Evolutionary conservation across 495 filamentous ascomycete genomes (phyloP).

Genomic region (Penicillium nucicola): DNA sequence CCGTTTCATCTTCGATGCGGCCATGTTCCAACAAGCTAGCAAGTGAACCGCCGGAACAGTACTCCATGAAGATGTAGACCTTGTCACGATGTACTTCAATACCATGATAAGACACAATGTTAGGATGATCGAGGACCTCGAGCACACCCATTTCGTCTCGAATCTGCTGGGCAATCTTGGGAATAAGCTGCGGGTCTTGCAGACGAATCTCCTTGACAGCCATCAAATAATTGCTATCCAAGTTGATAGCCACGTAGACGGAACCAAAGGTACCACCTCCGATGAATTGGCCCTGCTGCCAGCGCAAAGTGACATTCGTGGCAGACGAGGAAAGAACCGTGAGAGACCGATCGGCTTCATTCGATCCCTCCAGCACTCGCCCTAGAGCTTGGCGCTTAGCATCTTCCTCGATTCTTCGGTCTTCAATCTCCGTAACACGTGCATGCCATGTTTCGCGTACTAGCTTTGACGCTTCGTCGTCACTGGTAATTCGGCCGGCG

Average conservation of each 20-base stretch:
- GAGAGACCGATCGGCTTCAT: conserved; percentile 91
- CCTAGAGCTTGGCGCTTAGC: conserved; percentile 88
- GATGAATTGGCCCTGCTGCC: conserved; percentile 97
- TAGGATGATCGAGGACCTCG: conserved; percentile 92
- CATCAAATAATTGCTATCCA: conserved; percentile 95
- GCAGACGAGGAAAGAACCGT: conserved; percentile 91
- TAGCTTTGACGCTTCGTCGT: conserved; percentile 74
- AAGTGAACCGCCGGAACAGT: conserved; percentile 93
- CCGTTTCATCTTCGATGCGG: conserved; percentile 95
- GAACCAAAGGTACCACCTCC: conserved; percentile 96
- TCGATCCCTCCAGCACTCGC: conserved; percentile 85
- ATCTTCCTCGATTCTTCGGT: conserved; percentile 69
- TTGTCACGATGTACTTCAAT: conserved; percentile 98
- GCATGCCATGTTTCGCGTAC: conserved; percentile 70
- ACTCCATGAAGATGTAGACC: conserved; percentile 99
- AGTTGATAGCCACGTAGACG: conserved; percentile 94
- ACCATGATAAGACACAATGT: conserved; percentile 95
- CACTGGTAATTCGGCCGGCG: conserved; percentile 73
- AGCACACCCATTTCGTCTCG: conserved; percentile 96
- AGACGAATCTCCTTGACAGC: conserved; percentile 97
- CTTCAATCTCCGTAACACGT: conserved; percentile 72
- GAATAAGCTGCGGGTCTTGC: conserved; percentile 94
- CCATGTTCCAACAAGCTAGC: conserved; percentile 89
- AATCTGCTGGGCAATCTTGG: conserved; percentile 88
- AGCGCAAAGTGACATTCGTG: conserved; percentile 89